Base-by-base conservation (phyloP, 306 rosid genomes). In the Vachellia collinsii region DNA sequence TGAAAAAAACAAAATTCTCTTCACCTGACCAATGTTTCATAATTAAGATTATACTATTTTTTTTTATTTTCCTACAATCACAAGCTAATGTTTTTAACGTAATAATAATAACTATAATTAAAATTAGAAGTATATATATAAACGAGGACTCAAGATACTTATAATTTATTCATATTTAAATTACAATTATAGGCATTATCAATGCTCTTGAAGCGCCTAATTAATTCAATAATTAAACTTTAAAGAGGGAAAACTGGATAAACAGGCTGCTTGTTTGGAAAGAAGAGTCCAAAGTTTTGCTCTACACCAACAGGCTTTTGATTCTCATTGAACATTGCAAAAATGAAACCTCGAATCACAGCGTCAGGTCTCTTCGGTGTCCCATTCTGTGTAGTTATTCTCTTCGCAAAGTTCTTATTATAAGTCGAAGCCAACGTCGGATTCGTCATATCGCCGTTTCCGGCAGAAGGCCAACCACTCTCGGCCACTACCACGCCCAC, bases 321-420 rank as follows among this genome's bases (percentile, higher is more conserved):
- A 58, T 58, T 22, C 64, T 58, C 64, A 58, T 58, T 58, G 64
- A 58, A 58, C 64, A 58, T 58, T 8, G 64, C 64, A 22, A 58
- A 58, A 22, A 58, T 58, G 13, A 19, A 58, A 58, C 64, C 64
- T 6, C 34, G 36, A 22, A 58, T 58, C 64, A 58, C 64, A 20
- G 64, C 64, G 13, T 58, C 36, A 2, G 64, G 64, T 10, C 8
- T 58, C 64, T 58, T 58, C 9, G 64, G 64, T 20, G 64, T 58
- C 22, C 64, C 64, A 58, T 58, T 58, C 64, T 58, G 13, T 58
- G 64, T 7, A 3, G 36, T 58, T 3, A 58, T 58, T 8, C 36
- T 23, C 34, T 22, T 58, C 4, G 6, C 64, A 19, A 20, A 58
- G 64, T 58, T 58, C 64, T 58, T 20, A 22, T 58, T 58, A n/a